Conservation (phyloP, 2,329 filamentous ascomycete genomes). For the Paraphoma chrysanthemicola region DNA sequence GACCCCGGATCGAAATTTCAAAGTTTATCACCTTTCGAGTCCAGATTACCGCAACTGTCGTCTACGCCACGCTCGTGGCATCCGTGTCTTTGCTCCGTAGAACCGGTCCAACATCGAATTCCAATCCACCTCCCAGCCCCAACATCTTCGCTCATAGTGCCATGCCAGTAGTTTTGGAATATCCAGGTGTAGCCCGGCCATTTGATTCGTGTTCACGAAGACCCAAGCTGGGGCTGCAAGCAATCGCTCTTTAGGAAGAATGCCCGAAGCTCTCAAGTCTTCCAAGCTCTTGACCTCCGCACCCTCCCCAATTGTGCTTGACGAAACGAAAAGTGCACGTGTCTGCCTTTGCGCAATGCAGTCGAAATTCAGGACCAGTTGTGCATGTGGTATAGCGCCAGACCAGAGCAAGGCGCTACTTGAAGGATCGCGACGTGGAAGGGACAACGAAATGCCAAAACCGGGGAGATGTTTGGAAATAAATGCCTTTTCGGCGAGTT, state of each 20-base stretch:
- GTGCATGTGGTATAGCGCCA: constrained; percentile 12
- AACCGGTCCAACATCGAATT: no score
- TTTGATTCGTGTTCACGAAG: constrained; percentile 18
- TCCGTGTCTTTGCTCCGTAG: no score
- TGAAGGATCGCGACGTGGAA: constrained; percentile 26
- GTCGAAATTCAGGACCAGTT: no score
- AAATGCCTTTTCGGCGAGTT: constrained; percentile 27
- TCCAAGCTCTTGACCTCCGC: constrained; percentile 12
- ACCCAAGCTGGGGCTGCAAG: constrained; percentile 24
- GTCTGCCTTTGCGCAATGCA: no score
- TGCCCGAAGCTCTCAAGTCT: constrained; percentile 11
- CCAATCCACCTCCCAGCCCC: constrained; percentile 31
- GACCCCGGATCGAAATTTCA: no score
- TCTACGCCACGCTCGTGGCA: no score
- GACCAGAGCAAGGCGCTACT: constrained; percentile 19
- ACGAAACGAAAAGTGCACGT: no score
- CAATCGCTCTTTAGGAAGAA: constrained; percentile 22
- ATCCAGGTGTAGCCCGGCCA: constrained; percentile 14
- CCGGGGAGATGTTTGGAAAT: constrained; percentile 16
- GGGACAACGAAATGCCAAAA: constrained; percentile 17
- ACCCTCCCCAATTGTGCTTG: constrained; percentile 5
- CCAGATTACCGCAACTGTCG: no score
- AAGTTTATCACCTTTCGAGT: no score
- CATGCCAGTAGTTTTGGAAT: constrained; percentile 19
- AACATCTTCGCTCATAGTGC: constrained; percentile 21